phyloP scores from a whole-genome alignment of 768 basidiomycete genomes.

The Neoboletus subvelutipes region DNA sequence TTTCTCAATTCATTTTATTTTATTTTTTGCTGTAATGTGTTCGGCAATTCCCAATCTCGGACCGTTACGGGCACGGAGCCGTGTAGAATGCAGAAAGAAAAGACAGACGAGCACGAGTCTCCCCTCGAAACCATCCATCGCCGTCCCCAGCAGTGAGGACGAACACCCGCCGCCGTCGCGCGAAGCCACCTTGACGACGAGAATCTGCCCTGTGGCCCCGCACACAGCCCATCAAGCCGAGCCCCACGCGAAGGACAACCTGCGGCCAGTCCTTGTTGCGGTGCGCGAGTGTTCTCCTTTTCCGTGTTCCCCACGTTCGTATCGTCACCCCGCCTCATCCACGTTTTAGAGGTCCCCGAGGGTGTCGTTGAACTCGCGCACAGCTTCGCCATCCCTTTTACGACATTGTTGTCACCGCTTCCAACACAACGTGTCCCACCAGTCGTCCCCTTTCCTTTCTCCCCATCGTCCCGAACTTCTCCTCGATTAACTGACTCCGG shows the following conservation, averaged over 20 bases:
- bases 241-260: constrained; percentile 1
- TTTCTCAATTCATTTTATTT: neutral
- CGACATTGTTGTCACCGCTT: constrained; percentile 24
- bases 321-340: constrained; percentile 22
- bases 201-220: neutral
- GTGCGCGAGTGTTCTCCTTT: constrained; percentile 8
- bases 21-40: neutral
- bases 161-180: neutral
- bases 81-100: constrained; percentile 11
- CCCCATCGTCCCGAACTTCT: constrained; percentile 14
- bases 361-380: constrained; percentile 15
- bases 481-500: constrained; percentile 27
- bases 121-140: constrained; percentile 12
- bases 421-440: constrained; percentile 20
- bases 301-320: constrained; percentile 27
- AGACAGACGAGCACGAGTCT: neutral
- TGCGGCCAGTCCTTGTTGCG: neutral
- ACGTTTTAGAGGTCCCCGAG: constrained; percentile 30
- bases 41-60: constrained; percentile 23
- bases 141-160: constrained; percentile 2
- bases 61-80: constrained; percentile 28
- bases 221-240: constrained; percentile 8
- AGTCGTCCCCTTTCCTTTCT: constrained; percentile 17
- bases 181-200: neutral
- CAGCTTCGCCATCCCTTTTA: constrained; percentile 26